Conservation (phyloP, 257 asterid genomes). For the Jacaranda copaia region DNA sequence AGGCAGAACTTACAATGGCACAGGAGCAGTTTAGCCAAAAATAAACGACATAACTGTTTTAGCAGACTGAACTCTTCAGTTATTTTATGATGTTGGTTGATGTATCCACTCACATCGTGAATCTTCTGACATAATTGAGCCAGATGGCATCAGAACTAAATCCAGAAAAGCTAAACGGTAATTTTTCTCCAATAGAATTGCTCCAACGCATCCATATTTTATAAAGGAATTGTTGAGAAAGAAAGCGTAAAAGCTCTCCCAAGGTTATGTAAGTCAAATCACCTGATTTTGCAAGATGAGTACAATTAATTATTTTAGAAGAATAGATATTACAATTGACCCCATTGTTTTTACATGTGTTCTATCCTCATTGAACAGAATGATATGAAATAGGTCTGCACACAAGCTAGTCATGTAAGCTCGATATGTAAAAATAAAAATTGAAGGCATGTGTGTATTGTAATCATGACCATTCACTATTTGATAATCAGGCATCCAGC, state of each 20-base stretch:
- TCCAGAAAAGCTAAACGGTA: not conserved
- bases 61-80: not conserved
- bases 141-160: not conserved
- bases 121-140: conserved; percentile 12
- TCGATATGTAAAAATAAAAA: not conserved
- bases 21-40: not conserved
- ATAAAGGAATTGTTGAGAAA: not conserved
- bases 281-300: not conserved
- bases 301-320: not conserved
- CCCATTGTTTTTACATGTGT: not conserved
- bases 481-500: not conserved
- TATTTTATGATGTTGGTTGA: not conserved
- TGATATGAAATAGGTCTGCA: conserved; percentile 10
- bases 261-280: conserved; percentile 11
- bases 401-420: not conserved
- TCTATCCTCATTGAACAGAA: not conserved
- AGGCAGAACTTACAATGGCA: not conserved
- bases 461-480: not conserved
- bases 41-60: not conserved
- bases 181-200: not conserved
- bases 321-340: not conserved
- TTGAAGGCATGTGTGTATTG: not conserved
- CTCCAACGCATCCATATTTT: not conserved
- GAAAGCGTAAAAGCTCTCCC: not conserved
- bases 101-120: conserved; percentile 4